A percentile compares a stretch with the other conserved stretches of the same genome.
These are phyloP conservation scores for Orbilia javanica DNA, from an alignment of 2,329 filamentous ascomycete species.

Conservation along the genomic window DNA sequence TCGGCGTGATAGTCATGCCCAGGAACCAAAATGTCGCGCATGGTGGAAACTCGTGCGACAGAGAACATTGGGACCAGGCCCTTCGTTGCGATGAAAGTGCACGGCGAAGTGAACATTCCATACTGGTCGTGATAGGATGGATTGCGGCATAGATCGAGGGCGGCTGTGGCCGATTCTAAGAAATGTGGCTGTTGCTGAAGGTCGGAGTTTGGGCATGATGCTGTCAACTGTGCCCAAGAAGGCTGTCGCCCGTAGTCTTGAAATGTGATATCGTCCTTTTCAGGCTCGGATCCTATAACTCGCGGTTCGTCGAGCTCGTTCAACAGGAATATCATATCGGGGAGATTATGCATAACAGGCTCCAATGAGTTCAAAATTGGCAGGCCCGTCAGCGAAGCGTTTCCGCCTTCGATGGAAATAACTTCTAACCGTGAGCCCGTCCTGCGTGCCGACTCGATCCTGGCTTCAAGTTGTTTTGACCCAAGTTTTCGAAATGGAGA, in stretches of 20 bases:
- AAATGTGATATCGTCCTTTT: constrained; percentile 16
- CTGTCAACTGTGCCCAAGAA: not conserved
- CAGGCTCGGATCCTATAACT: constrained; percentile 4
- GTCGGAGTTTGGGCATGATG: constrained; percentile 1
- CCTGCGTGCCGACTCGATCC: constrained; percentile 2
- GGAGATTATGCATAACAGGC: not conserved
- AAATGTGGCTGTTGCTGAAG: not conserved
- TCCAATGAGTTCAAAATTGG: not conserved
- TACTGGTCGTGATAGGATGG: constrained; percentile 18
- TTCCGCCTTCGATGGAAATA: constrained; percentile 1
- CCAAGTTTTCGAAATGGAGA: not conserved
- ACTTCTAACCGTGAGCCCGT: not conserved
- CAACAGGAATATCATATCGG: constrained; percentile 14
- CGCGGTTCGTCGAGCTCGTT: constrained; percentile 32
- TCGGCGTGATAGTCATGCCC: constrained; percentile 10
- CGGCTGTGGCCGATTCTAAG: not conserved
- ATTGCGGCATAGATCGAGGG: constrained; percentile 8
- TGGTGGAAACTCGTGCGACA: constrained; percentile 12
- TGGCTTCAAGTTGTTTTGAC: not conserved
- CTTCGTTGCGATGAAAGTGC: constrained; percentile 17
- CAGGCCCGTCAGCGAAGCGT: not conserved
- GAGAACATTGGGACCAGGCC: constrained; percentile 16
- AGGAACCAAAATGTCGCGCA: constrained; percentile 21
- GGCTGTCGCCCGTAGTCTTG: constrained; percentile 3
- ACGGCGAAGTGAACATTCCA: constrained; percentile 20